A percentile compares a stretch with the other conserved stretches of the same genome.
phyloP scores from a whole-genome alignment of 2,329 filamentous ascomycete genomes.

The Colletotrichum sp. region DNA sequence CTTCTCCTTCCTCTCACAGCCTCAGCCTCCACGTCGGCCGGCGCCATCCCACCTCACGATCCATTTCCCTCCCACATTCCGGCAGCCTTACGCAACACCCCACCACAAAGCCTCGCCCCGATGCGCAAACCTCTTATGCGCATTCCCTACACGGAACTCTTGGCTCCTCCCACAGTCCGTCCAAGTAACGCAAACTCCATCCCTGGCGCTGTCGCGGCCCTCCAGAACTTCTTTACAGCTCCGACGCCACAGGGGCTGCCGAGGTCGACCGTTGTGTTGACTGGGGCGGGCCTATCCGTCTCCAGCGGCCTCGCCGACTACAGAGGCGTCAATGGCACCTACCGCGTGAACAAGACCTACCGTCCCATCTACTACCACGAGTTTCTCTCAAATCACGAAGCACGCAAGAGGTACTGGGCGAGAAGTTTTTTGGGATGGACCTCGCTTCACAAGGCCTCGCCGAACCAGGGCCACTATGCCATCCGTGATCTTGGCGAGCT shows the following conservation, averaged over 20 bases:
- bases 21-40: constrained; percentile 6
- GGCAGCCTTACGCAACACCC: constrained; percentile 10
- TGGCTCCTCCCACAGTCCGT: constrained; percentile 76
- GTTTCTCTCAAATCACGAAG: constrained; percentile 81
- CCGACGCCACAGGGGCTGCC: constrained; percentile 55
- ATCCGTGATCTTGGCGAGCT: constrained; percentile 73
- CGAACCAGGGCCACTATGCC: constrained; percentile 81
- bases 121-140: constrained; percentile 79
- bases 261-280: constrained; percentile 55
- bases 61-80: constrained; percentile 10
- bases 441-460: constrained; percentile 75
- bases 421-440: constrained; percentile 93
- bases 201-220: constrained; percentile 75
- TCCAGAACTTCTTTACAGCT: constrained; percentile 76
- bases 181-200: constrained; percentile 74
- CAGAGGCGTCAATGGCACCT: constrained; percentile 86
- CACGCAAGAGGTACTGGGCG: constrained; percentile 94
- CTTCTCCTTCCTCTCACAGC: background rate
- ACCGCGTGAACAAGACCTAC: constrained; percentile 88
- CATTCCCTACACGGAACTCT: constrained; percentile 87
- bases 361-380: constrained; percentile 93
- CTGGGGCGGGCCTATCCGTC: constrained; percentile 92
- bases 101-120: constrained; percentile 5
- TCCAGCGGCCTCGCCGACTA: constrained; percentile 94
- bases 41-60: background rate